phyloP scores from a whole-genome alignment of 2,329 filamentous ascomycete genomes.

The Talaromyces sp. region DNA sequence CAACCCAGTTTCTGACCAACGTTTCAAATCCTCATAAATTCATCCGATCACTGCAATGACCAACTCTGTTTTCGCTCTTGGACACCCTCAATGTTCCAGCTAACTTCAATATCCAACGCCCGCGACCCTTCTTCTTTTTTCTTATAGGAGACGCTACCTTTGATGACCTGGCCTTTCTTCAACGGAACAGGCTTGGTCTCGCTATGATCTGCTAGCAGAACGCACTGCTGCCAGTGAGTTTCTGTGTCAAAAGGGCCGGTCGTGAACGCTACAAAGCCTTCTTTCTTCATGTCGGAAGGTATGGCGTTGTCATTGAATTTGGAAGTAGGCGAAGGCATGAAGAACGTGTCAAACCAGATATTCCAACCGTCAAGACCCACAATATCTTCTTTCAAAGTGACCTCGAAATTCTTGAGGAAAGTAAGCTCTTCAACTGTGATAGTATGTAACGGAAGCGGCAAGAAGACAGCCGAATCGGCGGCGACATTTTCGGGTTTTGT shows the following conservation, averaged over 20 bases:
- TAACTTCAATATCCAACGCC: conserved; percentile 58
- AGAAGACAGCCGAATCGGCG: conserved; percentile 59
- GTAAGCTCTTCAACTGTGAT: conserved; percentile 66
- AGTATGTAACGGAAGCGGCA: conserved; percentile 70
- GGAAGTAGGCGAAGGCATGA: conserved; percentile 57
- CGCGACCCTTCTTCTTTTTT: conserved; percentile 66
- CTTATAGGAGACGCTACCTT: conserved; percentile 64
- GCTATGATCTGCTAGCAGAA: conserved; percentile 62
- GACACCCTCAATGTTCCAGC: conserved; percentile 51
- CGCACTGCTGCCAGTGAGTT: conserved; percentile 88
- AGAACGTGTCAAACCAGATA: conserved; percentile 94
- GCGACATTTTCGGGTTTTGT: conserved; percentile 55
- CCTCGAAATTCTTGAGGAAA: conserved; percentile 65
- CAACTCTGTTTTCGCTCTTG: conserved; percentile 38
- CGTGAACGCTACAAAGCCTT: conserved; percentile 71
- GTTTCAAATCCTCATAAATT: not conserved
- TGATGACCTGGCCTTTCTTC: conserved; percentile 54
- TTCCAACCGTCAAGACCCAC: conserved; percentile 78
- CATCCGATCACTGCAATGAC: conserved; percentile 29
- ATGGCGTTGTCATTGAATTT: conserved; percentile 52
- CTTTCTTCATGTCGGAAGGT: conserved; percentile 54
- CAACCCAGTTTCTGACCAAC: not conserved
- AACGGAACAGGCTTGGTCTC: conserved; percentile 44
- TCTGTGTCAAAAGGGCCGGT: conserved; percentile 71
- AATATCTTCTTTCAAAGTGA: conserved; percentile 56